Evolutionary conservation across 768 basidiomycete genomes (phyloP).

Genomic region (Panaeolus cyanescens): DNA sequence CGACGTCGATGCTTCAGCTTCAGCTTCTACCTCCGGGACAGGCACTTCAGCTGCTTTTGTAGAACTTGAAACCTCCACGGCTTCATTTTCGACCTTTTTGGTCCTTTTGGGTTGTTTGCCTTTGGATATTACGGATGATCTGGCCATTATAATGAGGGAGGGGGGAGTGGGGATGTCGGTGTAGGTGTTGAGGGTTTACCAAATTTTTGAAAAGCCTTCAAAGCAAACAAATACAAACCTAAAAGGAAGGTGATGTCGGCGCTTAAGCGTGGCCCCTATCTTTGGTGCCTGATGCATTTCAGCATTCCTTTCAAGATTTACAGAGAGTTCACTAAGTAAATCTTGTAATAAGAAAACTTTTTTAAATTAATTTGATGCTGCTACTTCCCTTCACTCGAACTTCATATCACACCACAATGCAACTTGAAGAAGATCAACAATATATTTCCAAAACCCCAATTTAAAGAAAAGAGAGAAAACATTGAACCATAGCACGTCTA

Average conservation of each 20-base stretch:
- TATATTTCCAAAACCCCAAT: background rate
- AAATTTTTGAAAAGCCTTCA: background rate
- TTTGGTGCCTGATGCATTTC: background rate
- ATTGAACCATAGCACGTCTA: too few species aligned
- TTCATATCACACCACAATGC: background rate
- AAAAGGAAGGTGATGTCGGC: background rate
- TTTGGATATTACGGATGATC: background rate
- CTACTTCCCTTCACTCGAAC: too few species aligned
- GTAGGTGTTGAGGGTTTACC: background rate
- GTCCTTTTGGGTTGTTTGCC: background rate
- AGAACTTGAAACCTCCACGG: background rate
- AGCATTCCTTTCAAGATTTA: too few species aligned
- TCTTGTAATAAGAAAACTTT: too few species aligned
- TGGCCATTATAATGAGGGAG: background rate
- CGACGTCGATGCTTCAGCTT: slow-evolving; percentile 1
- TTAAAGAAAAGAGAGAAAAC: background rate
- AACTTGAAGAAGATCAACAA: background rate
- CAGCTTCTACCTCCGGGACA: too few species aligned
- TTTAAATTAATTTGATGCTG: too few species aligned
- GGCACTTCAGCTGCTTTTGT: slow-evolving; percentile 4
- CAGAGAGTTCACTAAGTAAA: too few species aligned
- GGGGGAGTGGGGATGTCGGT: background rate
- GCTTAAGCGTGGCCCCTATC: background rate
- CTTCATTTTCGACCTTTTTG: slow-evolving; percentile 6
- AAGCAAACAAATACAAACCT: background rate